A percentile compares a stretch with the other conserved stretches of the same genome.
Conservation (phyloP, 2,329 filamentous ascomycete genomes). For the Aspergillus sp. region DNA sequence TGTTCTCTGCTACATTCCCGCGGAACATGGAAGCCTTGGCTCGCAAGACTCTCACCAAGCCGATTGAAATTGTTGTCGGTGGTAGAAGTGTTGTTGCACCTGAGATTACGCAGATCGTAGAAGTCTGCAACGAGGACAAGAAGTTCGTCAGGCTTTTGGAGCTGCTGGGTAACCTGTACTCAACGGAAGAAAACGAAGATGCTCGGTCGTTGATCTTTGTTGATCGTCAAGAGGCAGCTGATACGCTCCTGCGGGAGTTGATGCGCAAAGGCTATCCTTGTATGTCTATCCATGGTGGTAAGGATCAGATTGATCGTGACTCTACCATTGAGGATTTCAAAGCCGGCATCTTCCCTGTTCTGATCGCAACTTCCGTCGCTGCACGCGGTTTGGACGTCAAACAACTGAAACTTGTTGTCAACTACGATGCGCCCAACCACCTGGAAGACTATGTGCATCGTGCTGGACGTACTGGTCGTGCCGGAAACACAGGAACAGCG, state of each 20-base stretch:
- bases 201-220: constrained; percentile 88
- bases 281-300: constrained; percentile 91
- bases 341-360: constrained; percentile 80
- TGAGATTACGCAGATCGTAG: constrained; percentile 86
- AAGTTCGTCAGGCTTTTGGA: constrained; percentile 86
- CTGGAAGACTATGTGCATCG: constrained; percentile 96
- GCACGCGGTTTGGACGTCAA: constrained; percentile 95
- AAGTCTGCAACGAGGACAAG: constrained; percentile 75
- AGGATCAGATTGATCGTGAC: constrained; percentile 90
- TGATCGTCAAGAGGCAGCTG: constrained; percentile 86
- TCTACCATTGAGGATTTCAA: constrained; percentile 94
- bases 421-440: constrained; percentile 92
- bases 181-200: constrained; percentile 74
- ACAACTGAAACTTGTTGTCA: constrained; percentile 91
- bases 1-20: constrained; percentile 96
- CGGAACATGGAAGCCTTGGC: constrained; percentile 88
- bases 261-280: constrained; percentile 84
- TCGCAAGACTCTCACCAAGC: constrained; percentile 80
- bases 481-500: constrained; percentile 90
- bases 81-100: constrained; percentile 70
- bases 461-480: constrained; percentile 87
- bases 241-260: constrained; percentile 73
- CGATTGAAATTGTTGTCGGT: constrained; percentile 89
- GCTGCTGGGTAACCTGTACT: constrained; percentile 80
- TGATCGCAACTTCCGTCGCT: constrained; percentile 93